Evolutionary conservation across 768 basidiomycete genomes (phyloP), one percentile per base, ranked within the genome.

Genomic region (Auricularia auricula-judae): DNA sequence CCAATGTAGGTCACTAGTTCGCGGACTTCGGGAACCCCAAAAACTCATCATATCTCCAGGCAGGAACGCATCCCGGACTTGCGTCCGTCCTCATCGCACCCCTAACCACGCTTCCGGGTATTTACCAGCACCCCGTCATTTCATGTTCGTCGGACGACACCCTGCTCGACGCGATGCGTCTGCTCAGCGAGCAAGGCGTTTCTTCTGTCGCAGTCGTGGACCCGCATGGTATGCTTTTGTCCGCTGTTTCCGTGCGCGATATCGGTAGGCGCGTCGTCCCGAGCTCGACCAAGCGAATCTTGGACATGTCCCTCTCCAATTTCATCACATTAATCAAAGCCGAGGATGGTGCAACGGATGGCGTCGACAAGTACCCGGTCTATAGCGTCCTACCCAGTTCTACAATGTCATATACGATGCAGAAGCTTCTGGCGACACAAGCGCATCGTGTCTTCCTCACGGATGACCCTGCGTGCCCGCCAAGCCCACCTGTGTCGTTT

Each of bases 141-240:
- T 82, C 88, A 5, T 76, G 84, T 3, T 79, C 80, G 3, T 84
- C 87, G 54, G 79, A 77, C 16, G 82, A 83, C 2, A 81, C 81
- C 21, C 86, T 91, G 33, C 76, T 91, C 61, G 87, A 90, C 71
- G 89, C 89, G 4, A 93, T 93, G 91, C 84, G 79, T 65, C 77
- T 88, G 35, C 91, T 93, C 90, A 90, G 88, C 69, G 88, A 90
- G 66, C 82, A 88, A 70, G 91, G 91, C 29, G 89, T 93, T 33
- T 91, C 89, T 71, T 91, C 87, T 68, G 79, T 91, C 56, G 91
- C 90, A 16, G 86, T 92, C 3, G 72, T 89, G 3, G 87, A 89
- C 58, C 85, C 86, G 60, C 84, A 84, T 36, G 43, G 58, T 2
- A 51, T 65, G 43, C 73, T 92, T 63, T 73, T 89, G 63, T 89